These are phyloP conservation scores for Mycena crocata DNA, from an alignment of 768 basidiomycete species.

Conservation along the genomic window DNA sequence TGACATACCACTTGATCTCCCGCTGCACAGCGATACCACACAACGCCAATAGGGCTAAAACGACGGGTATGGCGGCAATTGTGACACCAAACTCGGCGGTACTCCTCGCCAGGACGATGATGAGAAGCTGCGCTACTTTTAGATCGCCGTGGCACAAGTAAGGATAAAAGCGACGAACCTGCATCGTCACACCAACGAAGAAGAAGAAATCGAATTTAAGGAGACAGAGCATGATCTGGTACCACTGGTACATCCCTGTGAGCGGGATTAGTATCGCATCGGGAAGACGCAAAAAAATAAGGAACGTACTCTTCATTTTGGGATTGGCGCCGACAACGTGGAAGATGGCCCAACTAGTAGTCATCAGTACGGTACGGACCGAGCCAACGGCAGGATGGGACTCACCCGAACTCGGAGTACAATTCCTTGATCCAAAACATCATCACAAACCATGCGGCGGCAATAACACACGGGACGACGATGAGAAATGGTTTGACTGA, in stretches of 20 bases:
- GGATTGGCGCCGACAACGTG: conserved; percentile 90
- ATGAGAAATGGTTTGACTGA: conserved; percentile 76
- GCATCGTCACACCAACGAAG: conserved; percentile 90
- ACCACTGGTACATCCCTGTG: conserved; percentile 88
- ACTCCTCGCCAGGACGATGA: conserved; percentile 72
- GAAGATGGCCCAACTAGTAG: conserved; percentile 86
- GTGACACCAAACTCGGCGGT: conserved; percentile 87
- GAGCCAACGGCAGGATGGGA: conserved; percentile 14
- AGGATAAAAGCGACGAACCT: conserved; percentile 55
- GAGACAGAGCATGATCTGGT: conserved; percentile 88
- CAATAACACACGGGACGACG: conserved; percentile 78
- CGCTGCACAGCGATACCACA: conserved; percentile 80
- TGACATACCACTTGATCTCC: conserved; percentile 80
- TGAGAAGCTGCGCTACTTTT: conserved; percentile 68
- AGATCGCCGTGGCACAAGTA: neutral
- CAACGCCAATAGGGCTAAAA: conserved; percentile 71
- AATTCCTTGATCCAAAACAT: conserved; percentile 77
- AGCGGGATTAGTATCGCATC: conserved; percentile 13
- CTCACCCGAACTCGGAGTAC: conserved; percentile 87
- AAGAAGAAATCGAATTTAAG: conserved; percentile 93
- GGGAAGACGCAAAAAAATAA: neutral
- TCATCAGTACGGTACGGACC: conserved; percentile 5
- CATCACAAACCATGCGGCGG: conserved; percentile 72
- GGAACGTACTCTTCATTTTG: conserved; percentile 77
- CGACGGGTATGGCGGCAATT: conserved; percentile 85